Evolutionary conservation across 352 stramenopile species (phyloP).

Genomic region (Phytophthora cryptogea): DNA sequence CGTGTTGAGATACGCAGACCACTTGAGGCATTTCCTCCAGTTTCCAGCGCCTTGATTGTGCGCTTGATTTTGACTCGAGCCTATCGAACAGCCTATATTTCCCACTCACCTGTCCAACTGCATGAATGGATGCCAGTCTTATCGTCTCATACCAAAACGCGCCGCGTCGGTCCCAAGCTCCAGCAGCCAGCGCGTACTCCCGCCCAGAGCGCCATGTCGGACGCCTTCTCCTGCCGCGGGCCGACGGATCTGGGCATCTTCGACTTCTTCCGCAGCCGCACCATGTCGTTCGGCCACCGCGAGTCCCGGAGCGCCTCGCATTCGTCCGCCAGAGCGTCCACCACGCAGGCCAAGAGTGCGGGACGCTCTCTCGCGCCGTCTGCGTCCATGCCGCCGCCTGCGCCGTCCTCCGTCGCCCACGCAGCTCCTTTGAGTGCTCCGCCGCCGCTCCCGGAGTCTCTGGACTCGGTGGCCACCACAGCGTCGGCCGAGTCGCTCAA

Average conservation of each 20-base stretch:
- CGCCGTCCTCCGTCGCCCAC: slow-evolving; percentile 7
- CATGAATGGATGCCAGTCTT: slow-evolving; percentile 3
- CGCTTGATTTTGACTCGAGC: neutral
- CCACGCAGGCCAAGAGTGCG: slow-evolving; percentile 17
- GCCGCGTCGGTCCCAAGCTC: slow-evolving; percentile 1
- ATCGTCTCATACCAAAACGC: slow-evolving; percentile 24
- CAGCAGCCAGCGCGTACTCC: neutral
- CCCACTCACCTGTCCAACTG: neutral
- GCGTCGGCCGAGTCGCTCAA: slow-evolving; percentile 43
- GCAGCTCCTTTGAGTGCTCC: neutral
- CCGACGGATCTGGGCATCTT: slow-evolving; percentile 58
- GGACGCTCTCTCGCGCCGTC: slow-evolving; percentile 17
- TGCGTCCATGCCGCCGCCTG: slow-evolving; percentile 33
- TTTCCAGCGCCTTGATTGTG: slow-evolving; percentile 5
- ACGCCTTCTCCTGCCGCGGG: slow-evolving; percentile 33
- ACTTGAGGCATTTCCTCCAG: neutral
- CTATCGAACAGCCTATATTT: slow-evolving; percentile 2
- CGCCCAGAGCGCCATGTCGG: slow-evolving; percentile 23
- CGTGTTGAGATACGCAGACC: slow-evolving; percentile 7
- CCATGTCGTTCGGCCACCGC: slow-evolving; percentile 42
- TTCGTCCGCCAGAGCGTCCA: slow-evolving; percentile 18
- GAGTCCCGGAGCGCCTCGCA: slow-evolving; percentile 29
- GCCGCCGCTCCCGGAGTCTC: slow-evolving; percentile 17
- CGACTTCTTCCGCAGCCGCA: slow-evolving; percentile 77
- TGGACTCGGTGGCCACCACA: slow-evolving; percentile 48